These are phyloP conservation scores for Glomus cerebriforme DNA, from an alignment of 192 early-diverging fungal genomes.

Conservation along the genomic window DNA sequence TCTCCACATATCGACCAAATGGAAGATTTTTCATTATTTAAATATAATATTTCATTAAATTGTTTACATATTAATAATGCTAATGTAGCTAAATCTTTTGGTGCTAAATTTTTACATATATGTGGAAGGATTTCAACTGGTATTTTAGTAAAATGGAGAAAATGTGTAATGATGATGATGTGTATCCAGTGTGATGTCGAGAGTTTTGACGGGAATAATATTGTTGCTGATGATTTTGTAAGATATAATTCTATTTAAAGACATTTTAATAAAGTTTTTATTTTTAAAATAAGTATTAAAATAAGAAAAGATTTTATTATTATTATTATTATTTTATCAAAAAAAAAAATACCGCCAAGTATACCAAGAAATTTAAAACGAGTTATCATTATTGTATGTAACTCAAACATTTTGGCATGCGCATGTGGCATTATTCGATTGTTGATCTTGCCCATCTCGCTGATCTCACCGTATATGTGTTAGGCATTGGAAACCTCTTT, in stretches of 20 bases:
- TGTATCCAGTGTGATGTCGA: background rate
- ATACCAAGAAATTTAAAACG: too few relatives aligned
- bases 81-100: background rate
- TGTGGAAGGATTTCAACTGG: background rate
- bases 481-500: too few relatives aligned
- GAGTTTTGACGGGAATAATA: background rate
- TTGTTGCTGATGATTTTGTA: background rate
- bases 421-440: too few relatives aligned
- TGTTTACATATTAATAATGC: background rate
- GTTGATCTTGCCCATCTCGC: too few relatives aligned
- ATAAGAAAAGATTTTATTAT: too few relatives aligned
- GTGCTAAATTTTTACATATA: background rate
- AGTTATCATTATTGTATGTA: too few relatives aligned
- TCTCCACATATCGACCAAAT: background rate
- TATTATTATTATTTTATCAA: too few relatives aligned
- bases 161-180: background rate
- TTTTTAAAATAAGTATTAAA: too few relatives aligned
- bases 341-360: too few relatives aligned
- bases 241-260: background rate
- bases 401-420: too few relatives aligned
- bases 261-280: background rate
- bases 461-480: too few relatives aligned
- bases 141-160: background rate
- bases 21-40: background rate
- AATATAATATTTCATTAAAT: background rate